Evolutionary conservation across 2,329 filamentous ascomycete species (phyloP), one percentile per base, ranked within the genome.

Genomic region (Monosporascus sp.): DNA sequence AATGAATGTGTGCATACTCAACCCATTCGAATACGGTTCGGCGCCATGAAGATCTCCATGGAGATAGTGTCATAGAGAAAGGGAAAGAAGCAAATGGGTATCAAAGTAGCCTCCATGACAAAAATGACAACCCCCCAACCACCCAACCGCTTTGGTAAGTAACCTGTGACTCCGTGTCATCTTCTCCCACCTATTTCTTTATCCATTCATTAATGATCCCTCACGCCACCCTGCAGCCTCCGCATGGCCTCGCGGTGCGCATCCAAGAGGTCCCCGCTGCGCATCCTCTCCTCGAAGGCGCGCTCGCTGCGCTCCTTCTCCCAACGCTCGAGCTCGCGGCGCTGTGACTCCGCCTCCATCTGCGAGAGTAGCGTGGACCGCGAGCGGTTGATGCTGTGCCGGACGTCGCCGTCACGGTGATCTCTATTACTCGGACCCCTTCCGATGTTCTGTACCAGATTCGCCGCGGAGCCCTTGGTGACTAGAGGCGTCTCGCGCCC

Each of bases 181-280:
- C 41, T 50, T 11, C 22, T 2, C 31, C 26, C 43, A 47, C 5
- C 15, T 37, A 48, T 50, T 15, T 48, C 14, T 15, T 35, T 15
- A n/a, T n/a, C 18, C 2, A 24, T 31, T 57, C 31, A 64, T 5
- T 35, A 35, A 50, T 53, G 48, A 41, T 74, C 65, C 59, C 69
- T 74, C 1, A 74, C 73, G 24, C 66, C 60, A 37, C 69, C 71
- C 63, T 96, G 91, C 85, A 97, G 88, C 68, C 79, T 85, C 58
- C 88, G 79, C 81, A 97, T 80, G 1, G 87, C 89, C 58, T 92
- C 87, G 20, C 87, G 80, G 68, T 97, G 92, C 22, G 86, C 79
- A 46, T 89, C 87, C 50, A 88, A 76, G 75, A 96, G 81, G 58
- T 88, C 83, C 0, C 86, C 86, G 17, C 82, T 84, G 51, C 89